These are phyloP conservation scores for Karstenula rhodostoma DNA, from an alignment of 2,329 filamentous ascomycete species.

Conservation along the genomic window DNA sequence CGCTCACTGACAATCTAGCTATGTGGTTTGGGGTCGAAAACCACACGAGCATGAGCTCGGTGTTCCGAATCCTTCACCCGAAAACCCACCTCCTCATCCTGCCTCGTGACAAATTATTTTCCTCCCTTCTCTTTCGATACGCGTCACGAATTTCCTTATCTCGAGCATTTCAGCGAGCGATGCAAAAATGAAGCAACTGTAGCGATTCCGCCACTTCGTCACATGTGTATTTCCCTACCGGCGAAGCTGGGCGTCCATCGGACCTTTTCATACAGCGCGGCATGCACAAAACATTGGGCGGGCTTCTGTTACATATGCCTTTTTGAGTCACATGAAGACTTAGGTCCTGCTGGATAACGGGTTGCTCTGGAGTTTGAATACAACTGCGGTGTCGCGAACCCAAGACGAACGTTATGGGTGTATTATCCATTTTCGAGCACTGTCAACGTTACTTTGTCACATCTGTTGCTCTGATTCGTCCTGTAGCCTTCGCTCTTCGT, in stretches of 20 bases:
- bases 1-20: conserved; percentile 25
- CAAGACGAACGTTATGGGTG: not conserved
- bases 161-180: conserved; percentile 34
- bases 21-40: conserved; percentile 40
- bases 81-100: conserved; percentile 16
- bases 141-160: conserved; percentile 29
- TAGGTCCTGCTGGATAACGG: conserved; percentile 7
- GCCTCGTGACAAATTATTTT: not conserved
- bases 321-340: conserved; percentile 3
- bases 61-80: conserved; percentile 15
- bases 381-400: not conserved
- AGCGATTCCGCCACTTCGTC: conserved; percentile 16
- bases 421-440: not conserved
- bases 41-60: conserved; percentile 29
- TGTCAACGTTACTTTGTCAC: not conserved
- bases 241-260: conserved; percentile 25
- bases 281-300: conserved; percentile 14
- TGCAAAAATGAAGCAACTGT: conserved; percentile 19
- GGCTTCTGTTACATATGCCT: conserved; percentile 22
- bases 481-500: not conserved
- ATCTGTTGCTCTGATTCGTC: not conserved
- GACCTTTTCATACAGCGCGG: conserved; percentile 13
- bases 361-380: not conserved
- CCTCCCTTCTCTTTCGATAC: conserved; percentile 8
- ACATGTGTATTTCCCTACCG: conserved; percentile 18